Evolutionary conservation across 1,284 basidiomycete species (phyloP).

Genomic region (Athelia psychrophila): DNA sequence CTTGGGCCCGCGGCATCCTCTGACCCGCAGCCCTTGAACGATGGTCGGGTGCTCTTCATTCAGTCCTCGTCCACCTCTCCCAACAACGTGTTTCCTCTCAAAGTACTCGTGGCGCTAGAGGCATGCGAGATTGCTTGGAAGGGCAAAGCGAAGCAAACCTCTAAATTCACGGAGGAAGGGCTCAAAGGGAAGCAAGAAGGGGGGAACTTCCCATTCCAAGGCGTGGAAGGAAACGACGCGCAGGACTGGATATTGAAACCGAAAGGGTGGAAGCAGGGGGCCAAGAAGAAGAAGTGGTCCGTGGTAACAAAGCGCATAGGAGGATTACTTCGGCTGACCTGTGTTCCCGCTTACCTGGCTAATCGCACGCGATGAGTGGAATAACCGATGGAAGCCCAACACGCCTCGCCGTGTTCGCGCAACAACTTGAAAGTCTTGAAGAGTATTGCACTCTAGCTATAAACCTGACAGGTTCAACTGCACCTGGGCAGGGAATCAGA

Average conservation of each 20-base stretch:
- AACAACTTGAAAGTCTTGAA: too few relatives aligned
- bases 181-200: constrained; percentile 57
- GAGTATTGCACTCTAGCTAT: constrained; percentile 84
- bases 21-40: constrained; percentile 55
- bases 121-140: constrained; percentile 23
- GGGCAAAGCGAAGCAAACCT: constrained; percentile 48
- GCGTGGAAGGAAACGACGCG: constrained; percentile 62
- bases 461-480: constrained; percentile 88
- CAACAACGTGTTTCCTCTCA: constrained; percentile 69
- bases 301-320: constrained; percentile 73
- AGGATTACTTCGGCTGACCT: constrained; percentile 42
- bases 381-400: constrained; percentile 88
- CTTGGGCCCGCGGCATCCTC: constrained; percentile 56
- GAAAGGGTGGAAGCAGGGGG: constrained; percentile 61
- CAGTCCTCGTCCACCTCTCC: constrained; percentile 69
- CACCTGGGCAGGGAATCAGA: constrained; percentile 74
- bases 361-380: constrained; percentile 47
- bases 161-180: constrained; percentile 55
- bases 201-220: constrained; percentile 85
- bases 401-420: constrained; percentile 75
- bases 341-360: too few relatives aligned
- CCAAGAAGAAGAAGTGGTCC: constrained; percentile 77
- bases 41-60: constrained; percentile 64
- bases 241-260: constrained; percentile 87
- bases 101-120: constrained; percentile 38